Percentiles rank a stretch among this genome's conserved stretches.
These are phyloP conservation scores for Sphaerulina vaccinii DNA, from an alignment of 2,329 filamentous ascomycete genomes.

Conservation along the genomic window DNA sequence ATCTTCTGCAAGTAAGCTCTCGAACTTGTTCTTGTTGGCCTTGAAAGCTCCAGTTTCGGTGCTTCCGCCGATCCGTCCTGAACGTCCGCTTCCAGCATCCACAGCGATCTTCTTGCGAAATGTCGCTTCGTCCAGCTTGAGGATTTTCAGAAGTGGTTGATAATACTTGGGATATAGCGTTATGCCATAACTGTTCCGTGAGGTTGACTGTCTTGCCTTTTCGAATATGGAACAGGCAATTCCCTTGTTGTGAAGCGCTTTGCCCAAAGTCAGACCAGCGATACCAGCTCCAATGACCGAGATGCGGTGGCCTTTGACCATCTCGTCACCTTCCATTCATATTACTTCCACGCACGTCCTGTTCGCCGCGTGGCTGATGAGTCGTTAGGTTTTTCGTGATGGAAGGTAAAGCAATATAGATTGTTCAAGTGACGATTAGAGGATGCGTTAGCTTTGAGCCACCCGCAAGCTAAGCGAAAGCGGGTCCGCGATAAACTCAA, in stretches of 20 bases:
- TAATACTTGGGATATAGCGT: conserved; percentile 40
- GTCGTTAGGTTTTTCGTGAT: background rate
- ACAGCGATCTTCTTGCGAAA: conserved; percentile 39
- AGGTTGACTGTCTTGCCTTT: conserved; percentile 27
- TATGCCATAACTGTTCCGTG: conserved; percentile 42
- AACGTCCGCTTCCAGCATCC: conserved; percentile 32
- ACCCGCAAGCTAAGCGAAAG: background rate
- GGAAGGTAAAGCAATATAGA: conserved; percentile 1
- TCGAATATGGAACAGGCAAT: conserved; percentile 41
- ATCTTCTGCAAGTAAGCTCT: conserved; percentile 38
- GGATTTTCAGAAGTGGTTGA: conserved; percentile 34
- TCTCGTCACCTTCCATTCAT: conserved; percentile 1
- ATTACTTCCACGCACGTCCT: background rate
- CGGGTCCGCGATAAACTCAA: too few relatives aligned
- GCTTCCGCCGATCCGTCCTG: conserved; percentile 24
- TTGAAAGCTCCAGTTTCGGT: conserved; percentile 30
- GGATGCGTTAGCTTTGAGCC: background rate
- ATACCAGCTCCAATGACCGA: conserved; percentile 49
- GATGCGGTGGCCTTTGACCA: conserved; percentile 26
- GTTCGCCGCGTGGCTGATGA: background rate
- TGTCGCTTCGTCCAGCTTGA: conserved; percentile 35
- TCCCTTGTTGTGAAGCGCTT: conserved; percentile 35
- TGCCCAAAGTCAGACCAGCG: conserved; percentile 44
- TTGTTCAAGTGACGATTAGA: background rate
- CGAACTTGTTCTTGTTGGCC: conserved; percentile 39